Evolutionary conservation across 2,329 filamentous ascomycete genomes (phyloP).

Genomic region (Cladosporium colombiae): DNA sequence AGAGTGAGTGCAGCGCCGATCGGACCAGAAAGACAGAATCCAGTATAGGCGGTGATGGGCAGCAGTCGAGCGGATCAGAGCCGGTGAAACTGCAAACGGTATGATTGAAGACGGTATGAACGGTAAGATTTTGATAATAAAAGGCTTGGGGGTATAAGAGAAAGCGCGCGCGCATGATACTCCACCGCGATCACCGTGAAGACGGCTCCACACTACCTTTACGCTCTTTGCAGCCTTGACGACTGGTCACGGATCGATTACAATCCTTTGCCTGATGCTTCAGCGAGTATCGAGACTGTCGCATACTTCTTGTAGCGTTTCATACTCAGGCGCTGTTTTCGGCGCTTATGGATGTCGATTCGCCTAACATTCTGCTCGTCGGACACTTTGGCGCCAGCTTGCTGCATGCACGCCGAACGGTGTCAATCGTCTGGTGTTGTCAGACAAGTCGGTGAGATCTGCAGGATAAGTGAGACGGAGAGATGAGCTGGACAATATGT

Average conservation of each 20-base stretch:
- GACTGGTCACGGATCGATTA: slow-evolving; percentile 1
- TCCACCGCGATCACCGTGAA: slow-evolving; percentile 11
- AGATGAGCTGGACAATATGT: slow-evolving; percentile 15
- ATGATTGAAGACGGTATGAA: slow-evolving; percentile 20
- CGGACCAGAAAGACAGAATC: slow-evolving; percentile 13
- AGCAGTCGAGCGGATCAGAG: slow-evolving; percentile 11
- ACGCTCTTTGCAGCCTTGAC: slow-evolving; percentile 2
- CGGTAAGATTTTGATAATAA: slow-evolving; percentile 21
- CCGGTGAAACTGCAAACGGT: slow-evolving; percentile 12
- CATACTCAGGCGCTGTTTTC: not conserved
- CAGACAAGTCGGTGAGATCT: slow-evolving; percentile 17
- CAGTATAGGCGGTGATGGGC: slow-evolving; percentile 13
- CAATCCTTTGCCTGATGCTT: not conserved
- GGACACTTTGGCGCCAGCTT: not conserved
- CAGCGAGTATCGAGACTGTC: not conserved
- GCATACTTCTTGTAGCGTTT: slow-evolving; percentile 4
- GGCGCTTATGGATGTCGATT: not conserved
- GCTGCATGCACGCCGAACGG: not conserved
- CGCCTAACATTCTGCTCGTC: not conserved
- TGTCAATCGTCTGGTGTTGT: not conserved
- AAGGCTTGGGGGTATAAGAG: slow-evolving; percentile 17
- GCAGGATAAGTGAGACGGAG: slow-evolving; percentile 15
- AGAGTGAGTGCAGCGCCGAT: slow-evolving; percentile 14
- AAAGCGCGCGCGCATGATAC: slow-evolving; percentile 7
- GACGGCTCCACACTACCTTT: slow-evolving; percentile 12